Evolutionary conservation across 75 land plant species (phyloP), one percentile per base, ranked within the genome.

Genomic region (Selaginella moellendorffii): DNA sequence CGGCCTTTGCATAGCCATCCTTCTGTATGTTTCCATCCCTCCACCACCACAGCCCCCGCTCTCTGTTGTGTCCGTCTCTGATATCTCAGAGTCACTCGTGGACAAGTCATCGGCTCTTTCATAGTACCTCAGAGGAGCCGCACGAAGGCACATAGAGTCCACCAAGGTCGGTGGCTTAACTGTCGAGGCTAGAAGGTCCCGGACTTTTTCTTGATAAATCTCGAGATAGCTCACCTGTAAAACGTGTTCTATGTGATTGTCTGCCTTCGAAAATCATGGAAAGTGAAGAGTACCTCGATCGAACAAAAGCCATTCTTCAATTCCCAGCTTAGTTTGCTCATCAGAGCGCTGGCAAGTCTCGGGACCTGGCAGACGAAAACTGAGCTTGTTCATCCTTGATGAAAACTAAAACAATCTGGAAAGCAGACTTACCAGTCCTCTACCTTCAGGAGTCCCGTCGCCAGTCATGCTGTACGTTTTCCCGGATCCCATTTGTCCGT

Each of bases 401-500:
- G 27, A 24, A 24, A 53, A 25, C 0, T 54, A 2, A 22, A 63
- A 12, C 2, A 26, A 63, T 56, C 9, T 10, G 10, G 18, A 46
- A 46, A 10, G 14, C n/a, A 24, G 31, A 73, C 75, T 73, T 63
- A 73, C 75, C 54, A 73, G 64, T 31, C 75, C 75, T 58, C 65
- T 52, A 23, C 75, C 75, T 27, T 46, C 72, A 14, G 46, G 27
- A 2, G 75, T 73, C 27, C 72, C 75, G 62, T 73, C 75, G 26
- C 75, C 75, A 60, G 54, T 68, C 30, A 68, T 73, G 2, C 65
- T 68, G 31, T 68, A 68, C 17, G 71, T 68, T 53, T 73, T 73
- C 25, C 75, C 72, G 5, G 65, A 31, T 9, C 75, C 75, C 27
- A 59, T 36, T 68, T 73, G 75, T 18, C 75, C 75, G 27, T 73